phyloP scores from a whole-genome alignment of 164 flowering plant genomes.

The Tetrastigma voinierianum region DNA sequence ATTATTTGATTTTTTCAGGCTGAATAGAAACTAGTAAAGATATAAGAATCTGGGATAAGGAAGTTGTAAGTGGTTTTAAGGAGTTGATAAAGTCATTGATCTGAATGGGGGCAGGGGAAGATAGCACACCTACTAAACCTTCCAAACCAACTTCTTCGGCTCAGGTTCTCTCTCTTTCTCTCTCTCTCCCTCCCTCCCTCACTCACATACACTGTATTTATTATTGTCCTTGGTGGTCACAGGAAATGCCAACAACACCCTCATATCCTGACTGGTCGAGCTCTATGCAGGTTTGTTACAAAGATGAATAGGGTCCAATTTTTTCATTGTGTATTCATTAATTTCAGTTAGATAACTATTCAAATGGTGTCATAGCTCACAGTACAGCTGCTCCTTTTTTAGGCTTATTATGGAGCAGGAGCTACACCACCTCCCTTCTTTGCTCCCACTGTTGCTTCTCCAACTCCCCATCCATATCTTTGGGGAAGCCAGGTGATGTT shows the following conservation, averaged over 20 bases:
- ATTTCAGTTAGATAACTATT: background rate
- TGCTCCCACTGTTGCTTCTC: conserved; percentile 72
- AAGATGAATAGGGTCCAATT: conserved; percentile 1
- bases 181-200: background rate
- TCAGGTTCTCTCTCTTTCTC: conserved; percentile 35
- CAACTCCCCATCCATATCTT: conserved; percentile 76
- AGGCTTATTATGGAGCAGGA: conserved; percentile 89
- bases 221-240: conserved; percentile 6
- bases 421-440: conserved; percentile 68
- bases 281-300: conserved; percentile 68
- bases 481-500: conserved; percentile 81
- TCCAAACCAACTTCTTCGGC: conserved; percentile 45
- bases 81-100: conserved; percentile 2
- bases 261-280: conserved; percentile 79
- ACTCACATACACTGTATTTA: background rate
- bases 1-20: too few species aligned
- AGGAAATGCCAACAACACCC: conserved; percentile 54
- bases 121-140: conserved; percentile 50
- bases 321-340: background rate
- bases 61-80: background rate
- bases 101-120: conserved; percentile 62
- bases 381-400: conserved; percentile 20
- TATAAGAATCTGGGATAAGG: background rate
- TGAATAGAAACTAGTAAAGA: too few species aligned
- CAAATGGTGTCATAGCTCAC: conserved; percentile 15